Base-by-base conservation (phyloP, 495 filamentous ascomycete species). In the Monascus purpureus region DNA sequence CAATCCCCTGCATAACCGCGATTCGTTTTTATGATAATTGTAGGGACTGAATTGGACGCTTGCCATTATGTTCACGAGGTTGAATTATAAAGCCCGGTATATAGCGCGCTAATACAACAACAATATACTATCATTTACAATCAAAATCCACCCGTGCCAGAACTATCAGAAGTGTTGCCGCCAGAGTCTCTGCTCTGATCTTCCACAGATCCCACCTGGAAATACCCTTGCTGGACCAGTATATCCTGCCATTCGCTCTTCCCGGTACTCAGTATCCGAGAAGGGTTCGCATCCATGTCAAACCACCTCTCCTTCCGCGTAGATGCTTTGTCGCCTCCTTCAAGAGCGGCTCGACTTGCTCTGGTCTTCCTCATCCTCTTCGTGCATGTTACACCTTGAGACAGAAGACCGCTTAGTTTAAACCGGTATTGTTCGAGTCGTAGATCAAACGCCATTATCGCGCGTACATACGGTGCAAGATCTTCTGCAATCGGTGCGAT, bases 281-380 rank as follows among this genome's bases (percentile, higher is more conserved):
- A 48, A 6, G 73, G 61, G 39, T 88, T 79, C 8, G 80, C 49
- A 4, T 72, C 63, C 14, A 61, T 61, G n/a, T 70, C 63, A 49
- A 94, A 88, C 73, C 85, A 94, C 31, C 69, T 67, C 50, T 90
- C 84, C 32, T 70, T 72, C 29, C 83, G 68, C 12, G 73, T 82
- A 2, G 63, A 73, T 23, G 73, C 69, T 42, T 90, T 73, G 27
- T 66, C 65, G 1, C 84, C 77, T 12, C 86, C 87, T 43, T 93
- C 86, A 0, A 87, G 62, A 0, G 88, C 92, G 8, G 80, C 81
- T 23, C 85, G 70, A 17, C 82, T 81, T 13, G 83, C 72, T 25
- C 86, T 59, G 1, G 90, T 95, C 0, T 67, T 87, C 15, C 90
- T 60, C 45, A 73, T 66, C 12, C 72, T 67, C 50, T 85, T 87